Percentiles rank a stretch among this genome's conserved stretches.
Evolutionary conservation across 306 rosid species (phyloP).

Genomic region (Vachellia pachyceras): DNA sequence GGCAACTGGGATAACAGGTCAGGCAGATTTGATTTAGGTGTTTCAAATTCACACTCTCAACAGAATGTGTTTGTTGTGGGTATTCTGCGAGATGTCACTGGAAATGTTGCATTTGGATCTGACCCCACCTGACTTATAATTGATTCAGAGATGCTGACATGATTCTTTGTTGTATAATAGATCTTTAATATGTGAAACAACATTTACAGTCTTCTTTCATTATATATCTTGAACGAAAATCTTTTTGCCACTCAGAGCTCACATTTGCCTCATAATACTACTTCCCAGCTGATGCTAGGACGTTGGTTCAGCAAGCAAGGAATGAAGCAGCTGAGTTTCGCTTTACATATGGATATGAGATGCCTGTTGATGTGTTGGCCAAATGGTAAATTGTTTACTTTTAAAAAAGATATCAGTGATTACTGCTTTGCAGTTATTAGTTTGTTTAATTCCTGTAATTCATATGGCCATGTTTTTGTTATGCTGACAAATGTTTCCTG

Average conservation of each 20-base stretch:
- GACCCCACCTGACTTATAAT: not conserved
- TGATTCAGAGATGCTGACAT: not conserved
- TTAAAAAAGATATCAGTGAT: not conserved
- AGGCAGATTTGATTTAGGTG: slow-evolving; percentile 15
- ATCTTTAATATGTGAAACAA: slow-evolving; percentile 21
- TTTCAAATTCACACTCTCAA: not conserved
- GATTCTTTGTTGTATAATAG: slow-evolving; percentile 14
- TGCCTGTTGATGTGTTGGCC: slow-evolving; percentile 91
- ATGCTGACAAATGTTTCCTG: not conserved
- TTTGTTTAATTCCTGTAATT: slow-evolving; percentile 24
- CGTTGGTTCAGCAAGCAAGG: slow-evolving; percentile 96
- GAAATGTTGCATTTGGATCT: not conserved
- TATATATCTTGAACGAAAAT: slow-evolving; percentile 6
- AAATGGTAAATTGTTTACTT: slow-evolving; percentile 63
- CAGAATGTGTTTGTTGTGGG: slow-evolving; percentile 6
- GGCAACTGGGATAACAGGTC: slow-evolving; percentile 98
- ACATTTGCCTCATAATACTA: slow-evolving; percentile 39
- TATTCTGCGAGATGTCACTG: not conserved
- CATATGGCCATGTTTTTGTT: not conserved
- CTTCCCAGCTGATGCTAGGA: slow-evolving; percentile 94
- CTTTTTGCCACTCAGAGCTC: slow-evolving; percentile 1
- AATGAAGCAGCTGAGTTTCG: slow-evolving; percentile 99
- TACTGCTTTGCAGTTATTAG: slow-evolving; percentile 12
- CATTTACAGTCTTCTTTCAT: not conserved
- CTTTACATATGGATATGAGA: slow-evolving; percentile 88